These are phyloP conservation scores for Penicillium sp. DNA, from an alignment of 2,329 filamentous ascomycete species.

Conservation along the genomic window DNA sequence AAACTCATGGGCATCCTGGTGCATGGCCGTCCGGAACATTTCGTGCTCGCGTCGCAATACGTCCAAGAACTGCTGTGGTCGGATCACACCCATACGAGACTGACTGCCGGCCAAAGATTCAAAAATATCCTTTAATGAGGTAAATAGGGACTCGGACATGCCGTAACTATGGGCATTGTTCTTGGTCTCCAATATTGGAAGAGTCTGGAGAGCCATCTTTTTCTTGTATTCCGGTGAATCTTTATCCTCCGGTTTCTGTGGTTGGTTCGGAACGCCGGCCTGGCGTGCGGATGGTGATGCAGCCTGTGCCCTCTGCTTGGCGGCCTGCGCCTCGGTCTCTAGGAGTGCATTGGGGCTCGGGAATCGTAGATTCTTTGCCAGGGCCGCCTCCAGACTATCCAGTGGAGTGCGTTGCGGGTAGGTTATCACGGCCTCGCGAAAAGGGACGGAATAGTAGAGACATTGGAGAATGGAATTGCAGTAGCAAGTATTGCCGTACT, in stretches of 20 bases:
- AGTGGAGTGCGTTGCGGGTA: conserved; percentile 71
- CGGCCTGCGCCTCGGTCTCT: conserved; percentile 47
- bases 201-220: conserved; percentile 82
- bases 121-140: conserved; percentile 92
- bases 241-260: conserved; percentile 77
- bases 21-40: conserved; percentile 95
- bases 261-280: conserved; percentile 51
- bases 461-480: conserved; percentile 98
- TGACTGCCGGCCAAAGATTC: conserved; percentile 76
- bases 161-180: conserved; percentile 76
- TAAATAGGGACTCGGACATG: conserved; percentile 94
- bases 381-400: conserved; percentile 60
- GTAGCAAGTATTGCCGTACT: conserved; percentile 99
- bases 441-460: conserved; percentile 89
- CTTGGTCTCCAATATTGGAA: conserved; percentile 79
- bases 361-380: conserved; percentile 47
- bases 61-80: conserved; percentile 87
- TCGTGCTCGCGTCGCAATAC: conserved; percentile 92
- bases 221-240: conserved; percentile 98
- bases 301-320: conserved; percentile 41
- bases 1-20: conserved; percentile 97
- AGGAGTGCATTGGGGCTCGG: conserved; percentile 56
- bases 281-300: conserved; percentile 37
- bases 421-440: conserved; percentile 88
- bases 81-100: conserved; percentile 81